Evolutionary conservation across 2,329 filamentous ascomycete genomes (phyloP).

Genomic region (Helotiales sp.): DNA sequence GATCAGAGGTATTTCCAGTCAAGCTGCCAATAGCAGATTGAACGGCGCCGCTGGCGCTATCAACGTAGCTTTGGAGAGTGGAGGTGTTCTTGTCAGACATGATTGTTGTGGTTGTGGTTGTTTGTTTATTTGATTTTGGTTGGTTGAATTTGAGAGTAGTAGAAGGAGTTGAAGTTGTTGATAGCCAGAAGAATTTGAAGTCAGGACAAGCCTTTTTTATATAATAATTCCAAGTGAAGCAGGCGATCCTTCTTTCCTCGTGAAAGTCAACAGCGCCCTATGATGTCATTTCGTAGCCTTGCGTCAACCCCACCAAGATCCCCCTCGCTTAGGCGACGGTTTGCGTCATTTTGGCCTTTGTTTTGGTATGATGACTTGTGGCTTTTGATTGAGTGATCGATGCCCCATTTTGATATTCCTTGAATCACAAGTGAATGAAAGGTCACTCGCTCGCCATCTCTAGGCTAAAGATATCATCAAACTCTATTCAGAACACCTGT

Average conservation of each 20-base stretch:
- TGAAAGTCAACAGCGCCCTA: background rate
- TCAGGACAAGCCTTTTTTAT: background rate
- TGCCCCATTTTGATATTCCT: background rate
- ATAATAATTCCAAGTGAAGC: conserved; percentile 1
- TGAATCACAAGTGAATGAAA: background rate
- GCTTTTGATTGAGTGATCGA: background rate
- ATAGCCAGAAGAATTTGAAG: background rate
- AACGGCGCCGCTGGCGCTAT: conserved; percentile 72
- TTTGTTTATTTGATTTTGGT: conserved; percentile 16
- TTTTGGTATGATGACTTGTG: conserved; percentile 14
- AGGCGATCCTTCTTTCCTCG: conserved; percentile 8
- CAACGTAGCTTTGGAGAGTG: conserved; percentile 78
- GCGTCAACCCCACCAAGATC: conserved; percentile 2
- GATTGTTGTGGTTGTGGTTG: conserved; percentile 40
- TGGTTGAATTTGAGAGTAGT: conserved; percentile 15
- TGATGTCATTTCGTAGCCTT: conserved; percentile 13
- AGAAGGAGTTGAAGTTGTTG: conserved; percentile 16
- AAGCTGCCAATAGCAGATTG: conserved; percentile 75
- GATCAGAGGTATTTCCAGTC: conserved; percentile 72
- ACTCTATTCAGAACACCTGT: conserved; percentile 2
- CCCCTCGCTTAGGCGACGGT: conserved; percentile 7
- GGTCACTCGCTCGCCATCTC: background rate
- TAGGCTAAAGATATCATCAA: background rate
- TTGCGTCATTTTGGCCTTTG: conserved; percentile 7
- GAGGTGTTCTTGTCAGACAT: conserved; percentile 64